Conservation (phyloP, 2,329 filamentous ascomycete genomes). For the Pseudogymnoascus sp. region DNA sequence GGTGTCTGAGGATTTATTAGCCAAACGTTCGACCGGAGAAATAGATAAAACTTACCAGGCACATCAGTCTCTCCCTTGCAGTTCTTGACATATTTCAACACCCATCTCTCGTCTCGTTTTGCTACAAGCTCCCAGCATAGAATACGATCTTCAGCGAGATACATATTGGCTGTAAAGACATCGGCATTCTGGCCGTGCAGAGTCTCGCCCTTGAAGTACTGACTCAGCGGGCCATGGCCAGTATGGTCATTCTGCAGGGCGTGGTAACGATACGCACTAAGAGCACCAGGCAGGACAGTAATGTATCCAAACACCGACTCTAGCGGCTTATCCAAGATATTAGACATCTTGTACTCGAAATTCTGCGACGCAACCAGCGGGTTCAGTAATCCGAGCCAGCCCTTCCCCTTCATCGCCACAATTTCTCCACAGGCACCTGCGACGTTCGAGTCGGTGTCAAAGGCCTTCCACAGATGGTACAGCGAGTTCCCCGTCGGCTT, state of each 20-base stretch:
- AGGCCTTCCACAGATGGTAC: slow-evolving; percentile 99
- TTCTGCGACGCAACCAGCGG: slow-evolving; percentile 95
- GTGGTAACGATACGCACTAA: slow-evolving; percentile 92
- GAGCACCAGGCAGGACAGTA: slow-evolving; percentile 86
- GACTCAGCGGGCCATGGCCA: slow-evolving; percentile 87
- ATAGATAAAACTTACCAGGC: slow-evolving; percentile 57
- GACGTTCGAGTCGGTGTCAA: slow-evolving; percentile 95
- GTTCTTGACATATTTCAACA: slow-evolving; percentile 94
- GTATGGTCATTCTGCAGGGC: slow-evolving; percentile 94
- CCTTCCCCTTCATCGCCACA: slow-evolving; percentile 88
- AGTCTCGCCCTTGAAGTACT: slow-evolving; percentile 99
- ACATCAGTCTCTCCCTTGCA: slow-evolving; percentile 98
- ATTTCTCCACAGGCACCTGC: slow-evolving; percentile 96
- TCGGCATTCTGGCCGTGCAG: slow-evolving; percentile 93
- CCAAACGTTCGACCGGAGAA: neutral
- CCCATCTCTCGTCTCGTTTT: slow-evolving; percentile 90
- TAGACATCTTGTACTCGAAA: slow-evolving; percentile 99
- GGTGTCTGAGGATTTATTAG: slow-evolving; percentile 49
- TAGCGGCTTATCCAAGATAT: slow-evolving; percentile 93
- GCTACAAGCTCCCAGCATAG: slow-evolving; percentile 93
- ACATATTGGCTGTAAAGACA: slow-evolving; percentile 97
- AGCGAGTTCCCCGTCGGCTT: slow-evolving; percentile 80
- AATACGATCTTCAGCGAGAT: slow-evolving; percentile 81
- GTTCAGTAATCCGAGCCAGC: slow-evolving; percentile 76
- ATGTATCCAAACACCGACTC: slow-evolving; percentile 98